A percentile compares a stretch with the other conserved stretches of the same genome.
Conservation (phyloP, 371 early-diverging fungal species). For the Batrachochytrium dendrobatidis region DNA sequence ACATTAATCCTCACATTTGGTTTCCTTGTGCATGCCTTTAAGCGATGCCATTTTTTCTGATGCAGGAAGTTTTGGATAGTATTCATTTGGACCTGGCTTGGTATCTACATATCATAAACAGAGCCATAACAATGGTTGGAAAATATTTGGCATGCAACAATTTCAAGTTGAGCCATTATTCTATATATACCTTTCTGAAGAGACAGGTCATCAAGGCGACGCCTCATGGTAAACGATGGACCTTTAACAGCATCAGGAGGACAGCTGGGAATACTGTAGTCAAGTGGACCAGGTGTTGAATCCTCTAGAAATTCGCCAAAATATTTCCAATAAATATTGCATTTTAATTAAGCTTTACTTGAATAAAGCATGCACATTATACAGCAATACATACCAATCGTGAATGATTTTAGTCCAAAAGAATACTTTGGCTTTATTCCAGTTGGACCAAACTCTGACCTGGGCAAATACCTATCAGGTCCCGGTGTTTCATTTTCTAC, state of each 20-base stretch:
- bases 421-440: constrained; percentile 33
- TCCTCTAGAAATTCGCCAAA: constrained; percentile 17
- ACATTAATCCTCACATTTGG: constrained; percentile 22
- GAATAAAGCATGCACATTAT: too few species aligned
- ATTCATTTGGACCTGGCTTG: constrained; percentile 31
- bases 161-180: not conserved
- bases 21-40: constrained; percentile 38
- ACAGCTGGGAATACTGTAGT: constrained; percentile 22
- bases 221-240: constrained; percentile 26
- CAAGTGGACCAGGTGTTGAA: constrained; percentile 33
- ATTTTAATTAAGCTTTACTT: too few species aligned
- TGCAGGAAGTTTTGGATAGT: constrained; percentile 28
- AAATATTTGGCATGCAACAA: not conserved
- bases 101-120: constrained; percentile 1
- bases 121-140: not conserved
- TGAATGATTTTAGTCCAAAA: constrained; percentile 30
- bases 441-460: constrained; percentile 10
- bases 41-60: constrained; percentile 32
- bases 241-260: constrained; percentile 22
- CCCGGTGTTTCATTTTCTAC: constrained; percentile 27
- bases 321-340: not conserved
- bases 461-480: constrained; percentile 32
- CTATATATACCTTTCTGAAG: constrained; percentile 15
- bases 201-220: constrained; percentile 21
- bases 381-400: constrained; percentile 11